Conservation (phyloP, 2,329 filamentous ascomycete genomes). For the Monilinia laxa region DNA sequence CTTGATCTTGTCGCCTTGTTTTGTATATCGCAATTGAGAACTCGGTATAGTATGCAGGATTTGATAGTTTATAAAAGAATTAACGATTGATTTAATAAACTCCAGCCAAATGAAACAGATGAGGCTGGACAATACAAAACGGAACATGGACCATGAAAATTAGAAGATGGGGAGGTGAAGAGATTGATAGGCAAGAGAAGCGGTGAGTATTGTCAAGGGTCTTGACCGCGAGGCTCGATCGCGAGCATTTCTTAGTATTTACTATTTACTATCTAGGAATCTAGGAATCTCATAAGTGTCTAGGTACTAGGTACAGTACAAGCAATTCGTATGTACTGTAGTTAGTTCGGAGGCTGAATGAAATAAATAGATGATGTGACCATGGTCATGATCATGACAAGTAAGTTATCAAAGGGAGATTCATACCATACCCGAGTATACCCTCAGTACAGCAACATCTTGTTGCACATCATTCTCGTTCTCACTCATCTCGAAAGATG, state of each 20-base stretch:
- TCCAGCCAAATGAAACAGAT: conserved; percentile 22
- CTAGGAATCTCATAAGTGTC: too few species aligned
- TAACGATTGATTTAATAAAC: background rate
- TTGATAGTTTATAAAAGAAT: conserved; percentile 1
- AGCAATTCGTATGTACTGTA: background rate
- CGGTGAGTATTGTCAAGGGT: conserved; percentile 17
- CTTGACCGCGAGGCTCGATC: conserved; percentile 13
- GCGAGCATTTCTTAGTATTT: too few species aligned
- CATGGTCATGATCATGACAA: background rate
- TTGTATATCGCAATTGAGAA: background rate
- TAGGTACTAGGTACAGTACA: background rate
- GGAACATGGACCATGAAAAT: background rate
- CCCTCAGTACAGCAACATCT: background rate
- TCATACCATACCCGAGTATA: too few species aligned
- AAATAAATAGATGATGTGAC: background rate
- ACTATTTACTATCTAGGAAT: too few species aligned
- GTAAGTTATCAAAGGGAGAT: too few species aligned
- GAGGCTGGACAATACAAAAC: conserved; percentile 16
- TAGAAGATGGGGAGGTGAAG: background rate
- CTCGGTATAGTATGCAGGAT: background rate
- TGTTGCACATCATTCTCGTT: background rate
- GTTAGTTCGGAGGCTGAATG: background rate
- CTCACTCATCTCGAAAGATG: conserved; percentile 9
- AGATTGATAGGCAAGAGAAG: conserved; percentile 16
- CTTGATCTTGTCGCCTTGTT: conserved; percentile 4